Evolutionary conservation across 768 basidiomycete species (phyloP), one percentile per base, ranked within the genome.

Genomic region (Brasilioporus rufonigricans): DNA sequence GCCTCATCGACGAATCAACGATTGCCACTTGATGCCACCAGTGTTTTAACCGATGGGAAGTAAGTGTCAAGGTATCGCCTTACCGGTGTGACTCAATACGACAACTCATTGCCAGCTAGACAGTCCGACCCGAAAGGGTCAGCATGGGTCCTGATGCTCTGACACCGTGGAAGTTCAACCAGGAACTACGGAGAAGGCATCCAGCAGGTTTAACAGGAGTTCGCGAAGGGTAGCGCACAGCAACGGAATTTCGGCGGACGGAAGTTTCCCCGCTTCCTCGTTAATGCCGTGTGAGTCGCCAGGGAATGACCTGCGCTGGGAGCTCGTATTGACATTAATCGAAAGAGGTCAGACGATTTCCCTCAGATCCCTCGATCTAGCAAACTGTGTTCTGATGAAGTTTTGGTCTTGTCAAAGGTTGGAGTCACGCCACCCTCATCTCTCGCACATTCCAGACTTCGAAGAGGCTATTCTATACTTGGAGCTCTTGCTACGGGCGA

Each of bases 1-100:
- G 39, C 21, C 5, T 10, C 21, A 43, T 13, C 23, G 14, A 16
- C 23, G n/a, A 26, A 39, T 39, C 19, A 16, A 23, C 18, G 31
- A 16, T 49, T 26, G 46, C 21, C 21, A 40, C 39, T 12, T 12
- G 39, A 40, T 40, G 19, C 19, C 23, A 18, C n/a, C 23, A 43
- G 24, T 11, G 18, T 16, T 18, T 12, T 26, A 51, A 44, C 60
- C 61, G 60, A 39, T 62, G 60, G 55, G 52, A 61, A 52, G 24
- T 21, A 41, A n/a, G 16, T n/a, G 21, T 14, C 27, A 38, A 11
- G 16, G 16, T 13, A 5, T 24, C 24, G 23, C n/a, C n/a, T n/a
- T n/a, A n/a, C n/a, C n/a, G n/a, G n/a, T n/a, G n/a, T n/a, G n/a
- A n/a, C n/a, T n/a, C n/a, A n/a, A 33, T 14, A 3, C 19, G 21